Evolutionary conservation across 2,329 filamentous ascomycete genomes (phyloP).

Genomic region (Harringtonia aguacate): DNA sequence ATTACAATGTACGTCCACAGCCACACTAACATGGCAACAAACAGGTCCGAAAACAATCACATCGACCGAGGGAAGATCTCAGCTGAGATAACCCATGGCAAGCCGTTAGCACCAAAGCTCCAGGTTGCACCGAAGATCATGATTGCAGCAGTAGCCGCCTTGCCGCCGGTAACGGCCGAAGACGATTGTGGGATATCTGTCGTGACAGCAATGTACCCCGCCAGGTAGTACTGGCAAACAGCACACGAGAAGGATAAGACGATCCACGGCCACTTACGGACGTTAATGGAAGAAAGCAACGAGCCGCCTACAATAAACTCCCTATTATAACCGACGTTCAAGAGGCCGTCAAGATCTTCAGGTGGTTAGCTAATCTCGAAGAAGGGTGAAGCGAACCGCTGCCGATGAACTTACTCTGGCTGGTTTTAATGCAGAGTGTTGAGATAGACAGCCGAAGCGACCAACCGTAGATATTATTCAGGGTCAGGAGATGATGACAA

Average conservation of each 20-base stretch:
- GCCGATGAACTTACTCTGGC: too few species aligned
- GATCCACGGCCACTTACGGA: conserved; percentile 27
- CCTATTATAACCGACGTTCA: too few species aligned
- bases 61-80: conserved; percentile 34
- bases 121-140: conserved; percentile 36
- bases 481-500: too few species aligned
- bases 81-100: conserved; percentile 33
- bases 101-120: conserved; percentile 33
- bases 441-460: too few species aligned
- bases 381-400: too few species aligned
- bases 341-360: too few species aligned
- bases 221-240: conserved; percentile 38
- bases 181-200: conserved; percentile 32
- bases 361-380: too few species aligned
- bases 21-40: conserved; percentile 28
- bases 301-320: too few species aligned
- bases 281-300: too few species aligned
- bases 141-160: conserved; percentile 41
- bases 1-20: conserved; percentile 19
- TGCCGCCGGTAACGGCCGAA: conserved; percentile 33
- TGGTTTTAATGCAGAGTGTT: too few species aligned
- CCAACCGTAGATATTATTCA: too few species aligned
- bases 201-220: conserved; percentile 40
- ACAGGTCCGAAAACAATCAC: conserved; percentile 29
- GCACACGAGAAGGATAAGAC: conserved; percentile 36